Evolutionary conservation across 495 filamentous ascomycete genomes (phyloP).

Genomic region (Xylaria intraflava): DNA sequence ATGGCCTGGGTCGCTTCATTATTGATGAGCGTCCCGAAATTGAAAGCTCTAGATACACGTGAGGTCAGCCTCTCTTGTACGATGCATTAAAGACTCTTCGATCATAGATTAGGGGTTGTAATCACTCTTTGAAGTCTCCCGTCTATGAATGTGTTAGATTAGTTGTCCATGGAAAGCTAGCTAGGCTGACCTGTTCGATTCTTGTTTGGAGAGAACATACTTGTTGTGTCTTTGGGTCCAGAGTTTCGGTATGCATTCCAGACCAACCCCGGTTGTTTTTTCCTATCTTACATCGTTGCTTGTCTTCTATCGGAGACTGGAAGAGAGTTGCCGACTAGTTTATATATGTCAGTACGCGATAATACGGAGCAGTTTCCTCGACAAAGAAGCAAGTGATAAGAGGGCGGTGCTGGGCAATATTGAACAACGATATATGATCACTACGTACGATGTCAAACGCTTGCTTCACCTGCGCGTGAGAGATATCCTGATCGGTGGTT

Average conservation of each 20-base stretch:
- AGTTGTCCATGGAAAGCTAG: neutral
- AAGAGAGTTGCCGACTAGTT: constrained; percentile 82
- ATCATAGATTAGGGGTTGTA: neutral
- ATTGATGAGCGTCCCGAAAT: constrained; percentile 72
- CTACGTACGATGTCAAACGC: constrained; percentile 66
- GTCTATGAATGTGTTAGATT: constrained; percentile 42
- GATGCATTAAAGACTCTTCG: neutral
- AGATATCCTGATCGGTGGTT: constrained; percentile 59
- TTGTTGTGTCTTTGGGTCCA: constrained; percentile 78
- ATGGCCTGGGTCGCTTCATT: constrained; percentile 76
- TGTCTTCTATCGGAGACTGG: constrained; percentile 60
- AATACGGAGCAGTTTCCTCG: too few relatives aligned
- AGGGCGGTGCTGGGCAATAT: too few relatives aligned
- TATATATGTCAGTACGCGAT: too few relatives aligned
- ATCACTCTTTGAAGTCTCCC: constrained; percentile 90
- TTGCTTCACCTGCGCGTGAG: constrained; percentile 55
- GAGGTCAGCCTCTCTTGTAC: neutral
- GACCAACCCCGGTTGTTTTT: constrained; percentile 85
- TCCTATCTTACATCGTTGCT: constrained; percentile 64
- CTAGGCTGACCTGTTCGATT: neutral
- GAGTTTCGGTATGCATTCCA: constrained; percentile 77
- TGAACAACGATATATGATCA: neutral
- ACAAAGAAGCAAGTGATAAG: too few relatives aligned
- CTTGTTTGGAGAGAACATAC: constrained; percentile 36
- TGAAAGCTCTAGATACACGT: constrained; percentile 75